phyloP scores from a whole-genome alignment of 2,329 filamentous ascomycete genomes.

The Cladosporium sp. region DNA sequence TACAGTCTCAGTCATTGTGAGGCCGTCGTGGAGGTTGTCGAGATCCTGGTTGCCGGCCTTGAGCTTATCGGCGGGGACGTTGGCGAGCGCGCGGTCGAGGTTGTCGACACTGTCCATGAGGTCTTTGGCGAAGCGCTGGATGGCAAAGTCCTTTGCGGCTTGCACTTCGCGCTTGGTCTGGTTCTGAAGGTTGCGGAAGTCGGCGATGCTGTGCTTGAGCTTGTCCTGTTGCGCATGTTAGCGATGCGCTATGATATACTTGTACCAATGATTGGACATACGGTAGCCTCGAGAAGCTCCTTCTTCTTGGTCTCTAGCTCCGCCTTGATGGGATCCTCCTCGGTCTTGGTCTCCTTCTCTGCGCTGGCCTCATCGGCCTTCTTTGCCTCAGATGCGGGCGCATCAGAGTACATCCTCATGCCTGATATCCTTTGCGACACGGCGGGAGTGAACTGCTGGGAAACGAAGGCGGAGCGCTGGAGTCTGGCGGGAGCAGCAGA shows the following conservation, averaged over 20 bases:
- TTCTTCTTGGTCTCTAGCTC: constrained; percentile 71
- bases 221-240: constrained; percentile 68
- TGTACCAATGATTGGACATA: constrained; percentile 43
- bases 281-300: constrained; percentile 82
- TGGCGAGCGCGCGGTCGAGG: constrained; percentile 85
- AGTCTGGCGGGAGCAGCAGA: constrained; percentile 15
- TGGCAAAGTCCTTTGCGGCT: constrained; percentile 84
- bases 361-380: constrained; percentile 36
- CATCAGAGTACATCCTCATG: constrained; percentile 48
- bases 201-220: constrained; percentile 88
- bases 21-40: constrained; percentile 76
- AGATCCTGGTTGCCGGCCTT: constrained; percentile 68
- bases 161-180: constrained; percentile 89
- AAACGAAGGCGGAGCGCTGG: constrained; percentile 18
- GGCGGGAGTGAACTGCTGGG: constrained; percentile 27
- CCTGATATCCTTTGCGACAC: constrained; percentile 33
- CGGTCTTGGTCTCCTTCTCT: constrained; percentile 37
- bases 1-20: constrained; percentile 93
- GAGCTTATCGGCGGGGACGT: constrained; percentile 75
- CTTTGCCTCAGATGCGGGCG: constrained; percentile 45
- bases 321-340: constrained; percentile 57
- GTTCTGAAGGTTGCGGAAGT: constrained; percentile 97
- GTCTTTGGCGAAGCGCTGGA: constrained; percentile 91
- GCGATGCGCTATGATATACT: background rate
- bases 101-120: constrained; percentile 95